Percentiles rank a stretch among this genome's conserved stretches.
Conservation (phyloP, 495 filamentous ascomycete genomes). For the Penicillium herquei region DNA sequence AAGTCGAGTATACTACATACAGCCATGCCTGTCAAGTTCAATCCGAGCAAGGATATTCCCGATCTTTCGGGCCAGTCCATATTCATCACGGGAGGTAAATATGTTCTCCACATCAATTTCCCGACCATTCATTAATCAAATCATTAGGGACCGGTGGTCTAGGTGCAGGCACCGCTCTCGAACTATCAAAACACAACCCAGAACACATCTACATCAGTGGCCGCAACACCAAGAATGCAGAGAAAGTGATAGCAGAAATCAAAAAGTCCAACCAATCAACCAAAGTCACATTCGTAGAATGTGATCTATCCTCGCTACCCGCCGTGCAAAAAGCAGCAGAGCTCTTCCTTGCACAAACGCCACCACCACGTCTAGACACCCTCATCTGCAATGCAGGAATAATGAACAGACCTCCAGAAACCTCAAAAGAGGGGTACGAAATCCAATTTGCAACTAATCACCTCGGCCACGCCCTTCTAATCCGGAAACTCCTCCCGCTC, state of each 20-base stretch:
- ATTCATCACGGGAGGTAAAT: conserved; percentile 1
- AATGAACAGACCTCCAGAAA: not conserved
- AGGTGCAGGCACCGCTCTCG: not conserved
- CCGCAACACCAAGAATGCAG: not conserved
- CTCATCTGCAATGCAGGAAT: conserved; percentile 5
- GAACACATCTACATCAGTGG: conserved; percentile 3
- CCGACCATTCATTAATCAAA: not conserved
- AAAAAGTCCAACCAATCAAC: not conserved
- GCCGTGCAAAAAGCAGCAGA: not conserved
- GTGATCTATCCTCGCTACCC: conserved; percentile 1
- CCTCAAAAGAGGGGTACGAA: not conserved
- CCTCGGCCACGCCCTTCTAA: conserved; percentile 3
- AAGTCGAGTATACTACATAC: not conserved
- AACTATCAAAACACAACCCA: not conserved
- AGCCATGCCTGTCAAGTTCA: not conserved
- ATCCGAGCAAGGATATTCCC: not conserved
- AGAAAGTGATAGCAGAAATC: not conserved
- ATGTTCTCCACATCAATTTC: not conserved
- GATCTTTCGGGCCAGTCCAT: not conserved
- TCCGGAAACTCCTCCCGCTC: conserved; percentile 1
- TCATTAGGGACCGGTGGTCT: conserved; percentile 1
- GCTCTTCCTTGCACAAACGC: not conserved
- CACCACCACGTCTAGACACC: not conserved
- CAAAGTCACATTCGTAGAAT: conserved; percentile 2
- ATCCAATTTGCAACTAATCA: conserved; percentile 5